A percentile compares a stretch with the other conserved stretches of the same genome.
Conservation (phyloP, 164 flowering plant genomes). For the Magnolia kwangsiensis region DNA sequence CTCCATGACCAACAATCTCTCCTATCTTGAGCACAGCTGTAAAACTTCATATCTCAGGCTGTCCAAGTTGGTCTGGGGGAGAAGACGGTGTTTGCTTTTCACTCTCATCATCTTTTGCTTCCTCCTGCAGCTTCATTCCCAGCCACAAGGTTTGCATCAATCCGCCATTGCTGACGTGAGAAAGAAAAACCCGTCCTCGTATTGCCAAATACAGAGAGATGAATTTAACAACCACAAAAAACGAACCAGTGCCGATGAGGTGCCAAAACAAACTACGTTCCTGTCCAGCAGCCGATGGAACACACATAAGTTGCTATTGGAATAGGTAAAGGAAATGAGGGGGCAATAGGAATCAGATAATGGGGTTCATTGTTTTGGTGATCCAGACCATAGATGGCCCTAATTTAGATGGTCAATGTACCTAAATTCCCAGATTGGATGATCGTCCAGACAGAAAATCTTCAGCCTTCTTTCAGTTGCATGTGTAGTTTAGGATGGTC, state of each 20-base stretch:
- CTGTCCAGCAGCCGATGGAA: conserved; percentile 26
- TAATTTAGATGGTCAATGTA: not conserved
- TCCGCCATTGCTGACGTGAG: conserved; percentile 66
- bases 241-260: conserved; percentile 34
- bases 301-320: not conserved
- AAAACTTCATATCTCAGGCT: not conserved
- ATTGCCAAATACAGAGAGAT: conserved; percentile 21
- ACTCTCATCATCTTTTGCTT: conserved; percentile 10
- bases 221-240: conserved; percentile 44
- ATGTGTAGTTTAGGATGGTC: not conserved
- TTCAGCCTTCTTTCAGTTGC: not conserved
- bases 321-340: not conserved
- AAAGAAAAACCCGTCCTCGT: conserved; percentile 29
- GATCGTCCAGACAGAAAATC: not conserved
- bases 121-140: conserved; percentile 26
- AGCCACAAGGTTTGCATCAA: conserved; percentile 62
- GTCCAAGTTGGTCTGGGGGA: not conserved
- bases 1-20: not conserved
- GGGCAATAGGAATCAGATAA: not conserved
- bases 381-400: not conserved
- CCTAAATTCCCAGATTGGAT: too few species aligned
- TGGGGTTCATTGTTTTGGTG: not conserved
- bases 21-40: not conserved
- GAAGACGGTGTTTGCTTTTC: not conserved
- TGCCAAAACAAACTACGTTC: conserved; percentile 23